Evolutionary conservation across 768 basidiomycete species (phyloP).

Genomic region (Lanmaoa pseudosensibilis): DNA sequence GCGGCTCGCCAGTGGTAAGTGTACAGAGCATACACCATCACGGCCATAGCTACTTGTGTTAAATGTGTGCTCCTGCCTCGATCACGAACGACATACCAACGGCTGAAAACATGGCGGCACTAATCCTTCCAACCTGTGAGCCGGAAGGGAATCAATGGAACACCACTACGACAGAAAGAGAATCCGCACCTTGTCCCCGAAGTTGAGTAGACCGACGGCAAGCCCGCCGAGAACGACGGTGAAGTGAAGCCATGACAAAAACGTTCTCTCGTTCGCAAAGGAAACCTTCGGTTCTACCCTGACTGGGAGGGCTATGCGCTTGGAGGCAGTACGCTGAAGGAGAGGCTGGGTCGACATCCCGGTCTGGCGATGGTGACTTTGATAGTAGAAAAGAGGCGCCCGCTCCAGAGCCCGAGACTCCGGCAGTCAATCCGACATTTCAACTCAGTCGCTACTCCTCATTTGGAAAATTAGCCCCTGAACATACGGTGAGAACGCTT

Average conservation of each 20-base stretch:
- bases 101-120: slow-evolving; percentile 93
- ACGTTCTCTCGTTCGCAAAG: slow-evolving; percentile 93
- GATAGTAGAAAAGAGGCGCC: background rate
- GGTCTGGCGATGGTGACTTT: background rate
- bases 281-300: slow-evolving; percentile 94
- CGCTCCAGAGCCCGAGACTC: background rate
- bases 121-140: slow-evolving; percentile 85
- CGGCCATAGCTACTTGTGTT: slow-evolving; percentile 73
- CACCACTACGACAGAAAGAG: background rate
- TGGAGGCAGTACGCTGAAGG: slow-evolving; percentile 88
- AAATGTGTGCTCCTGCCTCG: slow-evolving; percentile 4
- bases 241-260: slow-evolving; percentile 98
- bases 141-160: background rate
- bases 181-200: slow-evolving; percentile 81
- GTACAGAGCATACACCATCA: slow-evolving; percentile 94
- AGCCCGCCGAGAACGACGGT: slow-evolving; percentile 97
- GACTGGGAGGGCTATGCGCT: slow-evolving; percentile 96
- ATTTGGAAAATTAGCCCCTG: slow-evolving; percentile 25
- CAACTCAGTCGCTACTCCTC: background rate
- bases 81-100: slow-evolving; percentile 61
- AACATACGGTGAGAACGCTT: background rate
- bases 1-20: slow-evolving; percentile 97
- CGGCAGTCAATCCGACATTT: slow-evolving; percentile 12
- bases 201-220: slow-evolving; percentile 94
- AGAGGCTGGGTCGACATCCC: slow-evolving; percentile 96